Percentiles rank a stretch among this genome's conserved stretches.
Conservation (phyloP, 345 rosid species). For the Durio zibethinus region DNA sequence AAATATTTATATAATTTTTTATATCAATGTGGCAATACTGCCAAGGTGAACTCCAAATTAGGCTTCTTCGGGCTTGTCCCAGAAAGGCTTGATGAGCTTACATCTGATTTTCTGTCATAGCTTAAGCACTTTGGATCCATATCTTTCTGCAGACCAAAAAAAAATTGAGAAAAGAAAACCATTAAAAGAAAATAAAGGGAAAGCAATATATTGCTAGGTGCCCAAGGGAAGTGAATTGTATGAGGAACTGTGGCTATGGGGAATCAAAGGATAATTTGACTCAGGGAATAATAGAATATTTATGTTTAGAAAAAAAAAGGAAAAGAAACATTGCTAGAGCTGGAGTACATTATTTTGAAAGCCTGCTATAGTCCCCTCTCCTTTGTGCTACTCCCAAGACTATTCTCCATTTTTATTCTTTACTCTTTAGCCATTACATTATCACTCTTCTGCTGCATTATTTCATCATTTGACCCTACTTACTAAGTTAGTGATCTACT, state of each 20-base stretch:
- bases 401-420: neutral
- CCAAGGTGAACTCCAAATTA: constrained; percentile 93
- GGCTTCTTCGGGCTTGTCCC: constrained; percentile 84
- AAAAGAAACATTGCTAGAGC: constrained; percentile 10
- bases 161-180: neutral
- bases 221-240: constrained; percentile 24
- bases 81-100: constrained; percentile 68
- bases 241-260: constrained; percentile 10
- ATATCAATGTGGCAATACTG: constrained; percentile 62
- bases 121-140: constrained; percentile 64
- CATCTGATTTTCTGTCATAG: constrained; percentile 75
- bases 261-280: constrained; percentile 44
- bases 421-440: neutral
- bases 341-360: constrained; percentile 26
- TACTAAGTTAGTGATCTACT: constrained; percentile 1
- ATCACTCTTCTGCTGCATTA: neutral
- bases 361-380: constrained; percentile 26
- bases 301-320: neutral
- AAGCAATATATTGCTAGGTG: neutral
- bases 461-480: constrained; percentile 13
- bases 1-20: neutral
- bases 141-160: constrained; percentile 42
- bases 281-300: constrained; percentile 41
- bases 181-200: neutral
- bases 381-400: constrained; percentile 18